Base-by-base conservation (phyloP, 495 filamentous ascomycete genomes). In the Lophiotrema nucula region DNA sequence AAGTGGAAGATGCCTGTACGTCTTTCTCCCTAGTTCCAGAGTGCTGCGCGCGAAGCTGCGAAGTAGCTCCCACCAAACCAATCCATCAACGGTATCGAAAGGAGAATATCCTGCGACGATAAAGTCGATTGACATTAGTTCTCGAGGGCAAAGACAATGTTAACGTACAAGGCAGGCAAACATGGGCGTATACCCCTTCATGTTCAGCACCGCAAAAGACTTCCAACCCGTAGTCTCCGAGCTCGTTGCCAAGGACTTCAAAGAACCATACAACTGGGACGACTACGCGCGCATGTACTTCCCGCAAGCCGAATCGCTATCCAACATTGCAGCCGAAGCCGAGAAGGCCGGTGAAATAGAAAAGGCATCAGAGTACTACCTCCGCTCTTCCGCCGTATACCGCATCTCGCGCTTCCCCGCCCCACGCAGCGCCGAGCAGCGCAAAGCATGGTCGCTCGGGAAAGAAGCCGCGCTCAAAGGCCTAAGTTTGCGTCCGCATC, bases 171-270 rank as follows among this genome's bases (percentile, higher is more conserved):
- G 13, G n/a, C 52, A 85, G 77, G 86, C 83, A 67, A 58, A 66
- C 33, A 82, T 81, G 69, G 77, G 82, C 31, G 74, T 91, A 23
- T 92, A 92, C 60, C 88, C 88, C 0, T 92, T 91, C 75, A 87
- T 89, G 71, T 88, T 90, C 67, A 83, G 85, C 18, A 69, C 74
- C 0, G 77, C 79, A 43, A 79, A 84, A 44, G 88, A 92, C 70
- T 90, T 92, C 58, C 77, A 82, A 56, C 83, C 84, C n/a, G 81
- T 90, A 37, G 88, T 90, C 52, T 58, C 79, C 18, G 70, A 81
- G 28, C 66, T 91, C 15, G 85, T 87, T 53, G 67, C 74, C 76
- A 69, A 77, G 48, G 72, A 80, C 64, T 76, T 84, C 67, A 81
- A 84, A 70, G 84, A 89, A 48, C 83, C 83, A 10, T 82, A 78